Evolutionary conservation across 768 basidiomycete species (phyloP).

Genomic region (Cystofilobasidium bisporidii): DNA sequence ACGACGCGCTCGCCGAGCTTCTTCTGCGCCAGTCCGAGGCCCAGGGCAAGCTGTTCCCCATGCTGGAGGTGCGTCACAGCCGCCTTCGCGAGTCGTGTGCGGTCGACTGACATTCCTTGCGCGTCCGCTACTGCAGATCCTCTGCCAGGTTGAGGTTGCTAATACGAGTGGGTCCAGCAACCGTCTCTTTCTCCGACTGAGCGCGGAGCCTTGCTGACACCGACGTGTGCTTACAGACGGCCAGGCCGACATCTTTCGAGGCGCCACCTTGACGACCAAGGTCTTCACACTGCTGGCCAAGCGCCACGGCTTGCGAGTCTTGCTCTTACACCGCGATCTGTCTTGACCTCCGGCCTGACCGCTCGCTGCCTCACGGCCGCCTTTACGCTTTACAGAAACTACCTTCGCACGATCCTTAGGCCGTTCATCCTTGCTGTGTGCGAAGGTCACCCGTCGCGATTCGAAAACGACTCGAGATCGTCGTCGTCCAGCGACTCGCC

Average conservation of each 20-base stretch:
- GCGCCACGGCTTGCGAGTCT: conserved; percentile 8
- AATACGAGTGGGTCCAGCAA: neutral
- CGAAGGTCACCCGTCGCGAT: conserved; percentile 19
- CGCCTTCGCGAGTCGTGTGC: neutral
- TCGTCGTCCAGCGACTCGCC: neutral
- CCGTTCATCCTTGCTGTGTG: conserved; percentile 16
- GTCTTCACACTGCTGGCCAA: conserved; percentile 18
- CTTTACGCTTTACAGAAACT: neutral
- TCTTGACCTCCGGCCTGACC: no score
- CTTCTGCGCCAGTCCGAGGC: conserved; percentile 11
- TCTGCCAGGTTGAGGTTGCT: conserved; percentile 16
- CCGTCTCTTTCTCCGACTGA: neutral
- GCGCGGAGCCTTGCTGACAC: neutral
- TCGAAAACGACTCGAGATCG: neutral
- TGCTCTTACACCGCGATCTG: no score
- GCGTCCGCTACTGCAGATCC: conserved; percentile 1
- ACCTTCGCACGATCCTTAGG: conserved; percentile 13
- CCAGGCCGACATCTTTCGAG: conserved; percentile 18
- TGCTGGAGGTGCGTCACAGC: conserved; percentile 1
- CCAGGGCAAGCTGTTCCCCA: neutral
- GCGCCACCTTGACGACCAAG: conserved; percentile 19
- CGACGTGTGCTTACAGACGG: neutral
- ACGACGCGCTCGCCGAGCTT: conserved; percentile 17
- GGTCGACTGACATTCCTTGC: neutral
- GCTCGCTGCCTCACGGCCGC: no score